Base-by-base conservation (phyloP, 768 basidiomycete species). In the Pulveroboletus sp. region DNA sequence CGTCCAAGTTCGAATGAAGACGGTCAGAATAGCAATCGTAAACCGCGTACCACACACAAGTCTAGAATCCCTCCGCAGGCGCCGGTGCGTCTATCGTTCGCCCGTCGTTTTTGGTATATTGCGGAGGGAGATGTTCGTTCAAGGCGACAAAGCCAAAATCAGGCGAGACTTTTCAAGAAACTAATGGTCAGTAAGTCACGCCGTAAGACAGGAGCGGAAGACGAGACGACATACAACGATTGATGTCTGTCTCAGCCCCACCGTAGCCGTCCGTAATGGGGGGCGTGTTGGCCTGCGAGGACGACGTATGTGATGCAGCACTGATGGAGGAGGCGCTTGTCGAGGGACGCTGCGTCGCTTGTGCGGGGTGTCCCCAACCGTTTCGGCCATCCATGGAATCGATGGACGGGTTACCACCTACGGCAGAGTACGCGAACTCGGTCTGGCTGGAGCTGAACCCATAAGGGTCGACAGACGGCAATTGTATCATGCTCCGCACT, bases 61-160 rank as follows among this genome's bases (percentile, higher is more conserved):
- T 69, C 67, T 66, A 66, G 45, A 40, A 61, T 52, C 65, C 53
- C 59, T 55, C 59, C 56, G 49, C 61, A 48, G 51, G 40, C 39
- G 39, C 44, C 44, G 48, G 56, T 34, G 50, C 57, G 48, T 63
- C 64, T 69, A 82, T 61, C 77, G 75, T 59, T 78, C 81, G 55
- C 75, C 75, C 37, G 75, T 61, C 51, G 75, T 67, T 60, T 52
- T 85, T 84, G 71, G 71, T 76, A 74, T 83, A 84, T 58, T 80
- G 76, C 58, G 76, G 74, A 45, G 81, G 77, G 48, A 87, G 68
- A 62, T 88, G 84, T 65, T 87, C 87, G 68, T 82, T 87, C 85
- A 89, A 85, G 61, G 78, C 75, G 62, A 89, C 86, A 72, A 81
- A 90, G 52, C 85, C 88, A 74, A 87, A 89, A 76, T 89, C 87